A percentile compares a stretch with the other conserved stretches of the same genome.
phyloP scores from a whole-genome alignment of 345 rosid species.

The Brassica incana region DNA sequence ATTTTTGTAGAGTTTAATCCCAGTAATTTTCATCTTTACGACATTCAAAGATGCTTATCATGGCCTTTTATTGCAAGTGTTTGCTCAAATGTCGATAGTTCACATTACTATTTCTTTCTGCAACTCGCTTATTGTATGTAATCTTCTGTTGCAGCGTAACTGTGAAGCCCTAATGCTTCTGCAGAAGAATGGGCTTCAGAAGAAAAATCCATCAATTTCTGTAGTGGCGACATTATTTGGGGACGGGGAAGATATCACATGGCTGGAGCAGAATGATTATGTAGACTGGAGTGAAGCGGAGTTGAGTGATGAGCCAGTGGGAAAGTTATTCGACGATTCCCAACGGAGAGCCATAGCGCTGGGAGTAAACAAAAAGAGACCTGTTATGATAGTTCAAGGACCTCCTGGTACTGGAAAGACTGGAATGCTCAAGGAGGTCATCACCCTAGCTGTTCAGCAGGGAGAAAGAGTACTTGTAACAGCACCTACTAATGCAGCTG shows the following conservation, averaged over 20 bases:
- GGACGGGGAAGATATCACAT: slow-evolving; percentile 67
- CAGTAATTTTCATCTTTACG: background rate
- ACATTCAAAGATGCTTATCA: background rate
- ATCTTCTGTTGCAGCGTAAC: slow-evolving; percentile 66
- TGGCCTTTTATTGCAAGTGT: slow-evolving; percentile 2
- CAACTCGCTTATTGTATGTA: slow-evolving; percentile 16
- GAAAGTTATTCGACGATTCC: slow-evolving; percentile 59
- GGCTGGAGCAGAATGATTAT: slow-evolving; percentile 62
- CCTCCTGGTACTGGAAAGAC: slow-evolving; percentile 99
- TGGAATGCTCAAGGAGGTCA: slow-evolving; percentile 78
- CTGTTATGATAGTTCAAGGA: slow-evolving; percentile 79
- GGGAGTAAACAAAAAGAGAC: slow-evolving; percentile 81
- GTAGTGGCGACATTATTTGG: slow-evolving; percentile 90
- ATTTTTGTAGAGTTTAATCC: background rate
- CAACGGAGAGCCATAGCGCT: slow-evolving; percentile 68
- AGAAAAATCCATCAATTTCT: slow-evolving; percentile 75
- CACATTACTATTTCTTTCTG: background rate
- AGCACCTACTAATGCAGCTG: slow-evolving; percentile 96
- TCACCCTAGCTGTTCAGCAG: slow-evolving; percentile 69
- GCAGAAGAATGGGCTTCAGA: slow-evolving; percentile 83
- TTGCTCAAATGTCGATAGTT: slow-evolving; percentile 12
- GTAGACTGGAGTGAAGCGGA: slow-evolving; percentile 64
- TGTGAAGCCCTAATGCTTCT: slow-evolving; percentile 97
- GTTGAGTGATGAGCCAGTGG: slow-evolving; percentile 51
- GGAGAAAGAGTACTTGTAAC: slow-evolving; percentile 95